Percentiles rank a stretch among this genome's conserved stretches.
These are phyloP conservation scores for Alternaria ventricosa DNA, from an alignment of 2,329 filamentous ascomycete species.

Conservation along the genomic window DNA sequence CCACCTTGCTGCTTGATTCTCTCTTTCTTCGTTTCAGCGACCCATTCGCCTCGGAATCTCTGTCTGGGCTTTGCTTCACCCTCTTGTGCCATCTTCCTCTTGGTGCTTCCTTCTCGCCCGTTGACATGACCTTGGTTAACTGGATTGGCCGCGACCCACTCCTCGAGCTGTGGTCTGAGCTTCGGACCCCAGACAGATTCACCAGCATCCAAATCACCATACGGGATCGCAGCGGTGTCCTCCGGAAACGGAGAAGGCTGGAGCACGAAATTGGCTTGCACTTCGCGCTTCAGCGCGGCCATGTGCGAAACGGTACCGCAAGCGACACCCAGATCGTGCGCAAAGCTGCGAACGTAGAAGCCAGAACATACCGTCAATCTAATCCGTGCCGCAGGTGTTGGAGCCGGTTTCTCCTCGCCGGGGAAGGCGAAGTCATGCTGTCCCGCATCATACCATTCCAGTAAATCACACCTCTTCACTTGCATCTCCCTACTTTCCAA, in stretches of 20 bases:
- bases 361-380: slow-evolving; percentile 36
- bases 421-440: slow-evolving; percentile 24
- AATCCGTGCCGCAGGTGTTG: slow-evolving; percentile 28
- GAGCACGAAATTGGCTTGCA: slow-evolving; percentile 27
- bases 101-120: slow-evolving; percentile 24
- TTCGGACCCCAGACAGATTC: slow-evolving; percentile 33
- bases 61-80: slow-evolving; percentile 24
- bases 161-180: slow-evolving; percentile 26
- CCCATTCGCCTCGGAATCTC: slow-evolving; percentile 38
- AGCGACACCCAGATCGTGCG: slow-evolving; percentile 37
- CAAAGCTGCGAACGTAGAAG: slow-evolving; percentile 44
- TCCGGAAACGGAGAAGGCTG: neutral
- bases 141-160: slow-evolving; percentile 34
- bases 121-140: slow-evolving; percentile 22
- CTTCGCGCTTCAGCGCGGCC: slow-evolving; percentile 30
- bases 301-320: slow-evolving; percentile 34
- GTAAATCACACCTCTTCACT: slow-evolving; percentile 36
- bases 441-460: slow-evolving; percentile 32
- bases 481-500: slow-evolving; percentile 37
- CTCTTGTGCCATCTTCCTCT: slow-evolving; percentile 16
- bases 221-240: slow-evolving; percentile 4
- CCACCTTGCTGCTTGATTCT: slow-evolving; percentile 40
- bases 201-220: slow-evolving; percentile 27
- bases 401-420: slow-evolving; percentile 9
- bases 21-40: slow-evolving; percentile 35